A percentile compares a stretch with the other conserved stretches of the same genome.
Evolutionary conservation across 1,284 basidiomycete species (phyloP).

Genomic region (Leccinum pachyderme): DNA sequence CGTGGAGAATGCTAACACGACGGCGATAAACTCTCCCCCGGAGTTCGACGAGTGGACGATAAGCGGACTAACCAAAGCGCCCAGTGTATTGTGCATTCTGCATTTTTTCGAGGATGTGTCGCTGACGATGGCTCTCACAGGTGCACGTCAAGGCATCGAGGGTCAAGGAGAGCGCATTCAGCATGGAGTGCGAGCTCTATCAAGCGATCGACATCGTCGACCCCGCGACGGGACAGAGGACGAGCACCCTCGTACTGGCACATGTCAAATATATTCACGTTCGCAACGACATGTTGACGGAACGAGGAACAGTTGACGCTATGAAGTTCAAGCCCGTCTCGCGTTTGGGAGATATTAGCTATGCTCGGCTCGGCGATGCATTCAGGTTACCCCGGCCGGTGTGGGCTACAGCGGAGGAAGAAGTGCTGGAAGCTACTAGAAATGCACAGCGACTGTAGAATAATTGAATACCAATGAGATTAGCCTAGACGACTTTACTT

Average conservation of each 20-base stretch:
- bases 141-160: conserved; percentile 57
- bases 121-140: conserved; percentile 25
- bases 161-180: conserved; percentile 69
- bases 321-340: conserved; percentile 52
- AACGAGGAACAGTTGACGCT: conserved; percentile 45
- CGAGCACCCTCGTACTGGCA: conserved; percentile 54
- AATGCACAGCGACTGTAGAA: neutral
- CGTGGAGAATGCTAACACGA: conserved; percentile 61
- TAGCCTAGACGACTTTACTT: too few relatives aligned
- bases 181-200: conserved; percentile 67
- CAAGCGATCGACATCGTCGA: conserved; percentile 47
- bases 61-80: conserved; percentile 58
- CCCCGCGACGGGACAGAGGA: conserved; percentile 34
- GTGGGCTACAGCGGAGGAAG: conserved; percentile 51
- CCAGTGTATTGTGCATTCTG: conserved; percentile 40
- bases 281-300: conserved; percentile 46
- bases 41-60: conserved; percentile 65
- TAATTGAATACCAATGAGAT: too few relatives aligned
- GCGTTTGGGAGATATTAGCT: conserved; percentile 58
- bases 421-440: conserved; percentile 5
- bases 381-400: conserved; percentile 46
- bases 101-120: neutral
- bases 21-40: conserved; percentile 56
- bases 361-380: conserved; percentile 43
- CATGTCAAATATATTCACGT: conserved; percentile 64